Evolutionary conservation across 2,329 filamentous ascomycete species (phyloP), one percentile per base, ranked within the genome.

Genomic region (Aaosphaeria arxii): DNA sequence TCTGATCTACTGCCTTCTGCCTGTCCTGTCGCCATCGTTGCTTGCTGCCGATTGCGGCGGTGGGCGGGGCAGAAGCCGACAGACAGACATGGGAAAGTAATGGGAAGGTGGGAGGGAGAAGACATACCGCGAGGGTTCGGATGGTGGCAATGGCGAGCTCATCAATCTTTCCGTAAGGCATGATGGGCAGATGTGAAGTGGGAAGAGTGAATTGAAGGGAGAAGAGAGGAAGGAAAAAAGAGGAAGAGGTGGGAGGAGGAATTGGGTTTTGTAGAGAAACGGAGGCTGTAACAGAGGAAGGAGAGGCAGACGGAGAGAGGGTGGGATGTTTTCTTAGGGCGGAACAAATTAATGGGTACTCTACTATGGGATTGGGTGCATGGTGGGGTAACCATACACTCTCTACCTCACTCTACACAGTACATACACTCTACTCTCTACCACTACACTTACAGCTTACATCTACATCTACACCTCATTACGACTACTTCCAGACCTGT

Each of bases 131-230:
- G 66, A 99, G 84, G 71, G 90, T 77, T 74, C 94, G 89, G 81
- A 99, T 97, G 75, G 92, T 96, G 87, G 97, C 97, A 80, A 99
- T 90, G 71, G 90, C 88, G 77, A 91, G 84, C 81, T 87, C 80
- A 75, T 99, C 94, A 71, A 86, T 75, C 69, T 97, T 88, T 73
- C 82, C 82, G 83, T 88, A 96, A 74, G 85, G 85, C 92, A 97
- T 97, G 67, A 72, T 83, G 71, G 74, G 60, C 53, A 61, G 49
- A 52, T 49, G 51, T 48, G 50, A 47, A 46, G 45, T 9, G 33
- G 33, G 33, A 36, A 24, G 17, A 24, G 17, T 24, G 17, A 24
- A 52, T 50, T 46, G 44, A 42, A 52, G 53, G 43, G 53, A 52
- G 48, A 44, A 32, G 50, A 51, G 55, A 51, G 43, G 35, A 50